Evolutionary conservation across 495 filamentous ascomycete genomes (phyloP).

Genomic region (Gamarada debralockiae): DNA sequence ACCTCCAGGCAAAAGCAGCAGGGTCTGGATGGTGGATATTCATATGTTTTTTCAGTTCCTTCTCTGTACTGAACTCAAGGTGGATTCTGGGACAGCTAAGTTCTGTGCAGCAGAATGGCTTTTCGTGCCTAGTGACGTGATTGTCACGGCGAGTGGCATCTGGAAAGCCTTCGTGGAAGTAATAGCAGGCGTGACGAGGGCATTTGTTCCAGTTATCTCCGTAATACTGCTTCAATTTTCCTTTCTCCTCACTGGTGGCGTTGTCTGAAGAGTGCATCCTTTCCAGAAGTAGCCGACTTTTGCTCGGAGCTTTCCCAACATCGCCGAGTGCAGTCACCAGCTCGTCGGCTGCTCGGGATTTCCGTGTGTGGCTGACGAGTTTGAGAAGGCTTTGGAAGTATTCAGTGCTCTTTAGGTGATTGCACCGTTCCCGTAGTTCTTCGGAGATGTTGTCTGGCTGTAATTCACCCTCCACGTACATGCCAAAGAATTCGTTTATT

Average conservation of each 20-base stretch:
- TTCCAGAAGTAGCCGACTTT: conserved; percentile 28
- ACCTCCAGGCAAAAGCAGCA: background rate
- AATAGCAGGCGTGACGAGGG: conserved; percentile 34
- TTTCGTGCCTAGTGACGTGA: conserved; percentile 33
- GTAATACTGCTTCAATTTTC: too few species aligned
- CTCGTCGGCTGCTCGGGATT: conserved; percentile 23
- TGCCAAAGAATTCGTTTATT: conserved; percentile 25
- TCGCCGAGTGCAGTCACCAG: conserved; percentile 19
- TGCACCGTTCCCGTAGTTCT: conserved; percentile 12
- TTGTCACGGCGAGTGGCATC: conserved; percentile 25
- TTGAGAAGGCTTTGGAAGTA: conserved; percentile 21
- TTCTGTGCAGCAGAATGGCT: conserved; percentile 34
- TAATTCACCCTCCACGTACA: conserved; percentile 13
- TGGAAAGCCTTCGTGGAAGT: conserved; percentile 41
- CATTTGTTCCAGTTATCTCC: conserved; percentile 38
- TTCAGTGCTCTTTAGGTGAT: conserved; percentile 7
- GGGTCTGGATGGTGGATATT: conserved; percentile 1
- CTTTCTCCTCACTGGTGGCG: background rate
- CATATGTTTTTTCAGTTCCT: conserved; percentile 36
- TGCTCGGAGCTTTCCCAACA: conserved; percentile 22
- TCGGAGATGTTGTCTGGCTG: background rate
- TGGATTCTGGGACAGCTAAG: conserved; percentile 25
- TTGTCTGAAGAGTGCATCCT: conserved; percentile 8
- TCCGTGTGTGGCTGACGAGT: conserved; percentile 24
- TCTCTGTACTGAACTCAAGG: conserved; percentile 35